phyloP scores from a whole-genome alignment of 306 rosid genomes.

The Fragaria nilgerrensis region DNA sequence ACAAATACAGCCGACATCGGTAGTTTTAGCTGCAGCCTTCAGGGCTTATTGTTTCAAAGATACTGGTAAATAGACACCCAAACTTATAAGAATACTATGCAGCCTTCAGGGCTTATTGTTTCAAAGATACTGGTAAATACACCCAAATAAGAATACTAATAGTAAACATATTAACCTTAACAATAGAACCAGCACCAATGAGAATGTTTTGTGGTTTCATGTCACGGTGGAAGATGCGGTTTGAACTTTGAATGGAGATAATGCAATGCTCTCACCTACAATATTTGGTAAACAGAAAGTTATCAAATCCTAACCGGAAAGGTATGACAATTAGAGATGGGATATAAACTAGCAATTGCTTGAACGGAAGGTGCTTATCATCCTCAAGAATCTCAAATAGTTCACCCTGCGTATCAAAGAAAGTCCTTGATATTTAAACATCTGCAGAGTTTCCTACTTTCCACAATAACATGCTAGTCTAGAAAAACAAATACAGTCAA shows the following conservation, averaged over 20 bases:
- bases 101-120: no score
- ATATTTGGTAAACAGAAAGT: constrained; percentile 16
- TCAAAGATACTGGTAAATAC: not conserved
- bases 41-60: no score
- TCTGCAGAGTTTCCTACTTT: constrained; percentile 14
- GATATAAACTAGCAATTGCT: constrained; percentile 60
- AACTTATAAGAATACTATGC: no score
- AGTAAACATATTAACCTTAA: constrained; percentile 57
- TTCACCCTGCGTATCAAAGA: constrained; percentile 63
- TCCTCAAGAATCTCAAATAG: constrained; percentile 99
- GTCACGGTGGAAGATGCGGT: constrained; percentile 93
- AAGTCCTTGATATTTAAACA: constrained; percentile 13
- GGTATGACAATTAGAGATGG: not conserved
- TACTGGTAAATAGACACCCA: no score
- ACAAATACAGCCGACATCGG: no score
- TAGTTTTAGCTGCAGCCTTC: no score
- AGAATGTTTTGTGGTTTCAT: constrained; percentile 99
- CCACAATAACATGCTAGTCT: not conserved
- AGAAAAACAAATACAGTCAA: constrained; percentile 7
- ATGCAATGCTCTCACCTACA: constrained; percentile 87
- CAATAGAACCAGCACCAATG: constrained; percentile 91
- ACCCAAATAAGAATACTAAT: not conserved
- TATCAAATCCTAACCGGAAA: constrained; percentile 4
- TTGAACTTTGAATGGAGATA: constrained; percentile 68
- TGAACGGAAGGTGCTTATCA: constrained; percentile 98